A percentile compares a stretch with the other conserved stretches of the same genome.
Conservation (phyloP, 2,329 filamentous ascomycete species). For the Paraphaeosphaeria sporulosa region DNA sequence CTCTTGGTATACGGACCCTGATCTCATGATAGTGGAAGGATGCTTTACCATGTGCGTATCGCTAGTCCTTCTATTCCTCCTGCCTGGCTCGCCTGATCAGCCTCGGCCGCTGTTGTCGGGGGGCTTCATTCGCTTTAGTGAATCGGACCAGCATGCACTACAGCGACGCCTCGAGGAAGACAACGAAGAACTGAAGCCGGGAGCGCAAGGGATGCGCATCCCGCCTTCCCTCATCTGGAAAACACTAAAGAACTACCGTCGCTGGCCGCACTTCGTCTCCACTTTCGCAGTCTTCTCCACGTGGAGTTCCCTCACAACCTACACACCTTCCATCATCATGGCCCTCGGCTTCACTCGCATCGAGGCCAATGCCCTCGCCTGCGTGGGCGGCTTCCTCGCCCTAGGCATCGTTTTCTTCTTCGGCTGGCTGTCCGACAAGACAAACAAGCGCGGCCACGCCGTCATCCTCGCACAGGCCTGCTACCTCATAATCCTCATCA, state of each 20-base stretch:
- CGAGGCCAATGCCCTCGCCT: conserved; percentile 58
- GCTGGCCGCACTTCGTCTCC: conserved; percentile 57
- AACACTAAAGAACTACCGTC: conserved; percentile 54
- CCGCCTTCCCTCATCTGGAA: conserved; percentile 52
- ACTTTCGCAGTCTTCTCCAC: conserved; percentile 62
- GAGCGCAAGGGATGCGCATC: conserved; percentile 49
- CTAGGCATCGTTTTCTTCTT: conserved; percentile 59
- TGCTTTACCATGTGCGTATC: conserved; percentile 54
- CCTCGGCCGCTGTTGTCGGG: conserved; percentile 51
- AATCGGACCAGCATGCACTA: conserved; percentile 45
- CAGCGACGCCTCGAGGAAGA: conserved; percentile 47
- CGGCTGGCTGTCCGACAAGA: conserved; percentile 58
- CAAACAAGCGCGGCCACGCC: conserved; percentile 52
- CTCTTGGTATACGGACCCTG: too few relatives aligned
- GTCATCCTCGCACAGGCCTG: conserved; percentile 56
- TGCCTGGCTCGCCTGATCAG: conserved; percentile 54
- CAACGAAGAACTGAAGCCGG: conserved; percentile 39
- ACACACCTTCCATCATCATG: conserved; percentile 56
- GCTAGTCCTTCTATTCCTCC: conserved; percentile 51
- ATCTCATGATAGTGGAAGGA: conserved; percentile 59
- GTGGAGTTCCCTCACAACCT: conserved; percentile 61
- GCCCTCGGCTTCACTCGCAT: conserved; percentile 57
- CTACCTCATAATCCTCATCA: conserved; percentile 56
- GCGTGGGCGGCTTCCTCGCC: conserved; percentile 51
- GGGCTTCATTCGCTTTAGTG: conserved; percentile 51